These are phyloP conservation scores for Theileria orientalis DNA, from an alignment of 169 alveolate genomes.

Conservation along the genomic window DNA sequence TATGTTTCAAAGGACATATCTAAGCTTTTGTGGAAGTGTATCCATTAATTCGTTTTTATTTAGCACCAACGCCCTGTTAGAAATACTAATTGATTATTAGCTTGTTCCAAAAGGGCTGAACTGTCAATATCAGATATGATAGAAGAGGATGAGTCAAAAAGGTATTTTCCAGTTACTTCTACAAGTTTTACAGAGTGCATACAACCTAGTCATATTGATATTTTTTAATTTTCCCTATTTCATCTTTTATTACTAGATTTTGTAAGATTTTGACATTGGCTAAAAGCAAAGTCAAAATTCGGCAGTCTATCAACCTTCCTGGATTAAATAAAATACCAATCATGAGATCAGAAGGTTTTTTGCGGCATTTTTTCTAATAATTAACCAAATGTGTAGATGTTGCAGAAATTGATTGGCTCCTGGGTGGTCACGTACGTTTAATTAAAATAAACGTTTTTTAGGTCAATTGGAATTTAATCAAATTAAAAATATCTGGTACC, in stretches of 20 bases:
- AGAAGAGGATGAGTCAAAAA: constrained; percentile 51
- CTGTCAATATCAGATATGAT: constrained; percentile 37
- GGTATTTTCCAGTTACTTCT: constrained; percentile 8
- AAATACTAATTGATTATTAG: constrained; percentile 9
- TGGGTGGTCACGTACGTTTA: constrained; percentile 56
- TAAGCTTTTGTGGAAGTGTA: constrained; percentile 53
- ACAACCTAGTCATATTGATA: no score
- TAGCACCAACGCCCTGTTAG: no score
- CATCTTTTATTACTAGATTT: constrained; percentile 8
- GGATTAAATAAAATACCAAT: constrained; percentile 7
- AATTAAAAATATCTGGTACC: constrained; percentile 3
- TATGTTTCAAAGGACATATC: constrained; percentile 37
- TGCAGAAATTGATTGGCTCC: constrained; percentile 63
- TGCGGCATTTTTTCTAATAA: neutral
- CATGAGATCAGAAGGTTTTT: constrained; percentile 20
- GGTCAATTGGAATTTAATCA: constrained; percentile 17
- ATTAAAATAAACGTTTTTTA: neutral
- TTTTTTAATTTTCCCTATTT: no score
- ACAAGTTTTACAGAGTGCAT: no score
- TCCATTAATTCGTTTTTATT: neutral
- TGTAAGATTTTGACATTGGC: constrained; percentile 50
- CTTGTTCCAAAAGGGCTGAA: constrained; percentile 50
- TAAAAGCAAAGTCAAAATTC: constrained; percentile 38
- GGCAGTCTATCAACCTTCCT: constrained; percentile 28
- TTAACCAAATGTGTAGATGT: constrained; percentile 13